A percentile compares a stretch with the other conserved stretches of the same genome.
Evolutionary conservation across 1,139 yeast genomes (phyloP).

Genomic region (Starmera stellimalicola): DNA sequence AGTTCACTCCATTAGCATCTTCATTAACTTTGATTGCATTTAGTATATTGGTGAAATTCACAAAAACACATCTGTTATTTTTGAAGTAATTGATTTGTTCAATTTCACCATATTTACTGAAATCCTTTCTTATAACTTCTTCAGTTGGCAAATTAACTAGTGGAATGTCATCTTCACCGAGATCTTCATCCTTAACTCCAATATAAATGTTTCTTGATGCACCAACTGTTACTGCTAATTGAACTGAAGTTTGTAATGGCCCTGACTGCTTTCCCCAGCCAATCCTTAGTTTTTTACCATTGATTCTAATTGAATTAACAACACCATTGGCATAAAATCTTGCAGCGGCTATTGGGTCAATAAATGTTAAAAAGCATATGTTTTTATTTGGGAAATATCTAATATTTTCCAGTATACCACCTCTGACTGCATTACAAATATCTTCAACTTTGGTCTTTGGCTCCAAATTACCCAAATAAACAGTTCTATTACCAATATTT

Average conservation of each 20-base stretch:
- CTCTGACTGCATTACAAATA: conserved; percentile 75
- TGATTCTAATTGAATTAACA: conserved; percentile 66
- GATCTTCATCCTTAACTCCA: conserved; percentile 41
- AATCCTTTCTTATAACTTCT: conserved; percentile 54
- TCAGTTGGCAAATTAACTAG: conserved; percentile 29
- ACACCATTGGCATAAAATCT: conserved; percentile 76
- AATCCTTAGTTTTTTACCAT: conserved; percentile 62
- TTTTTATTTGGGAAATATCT: conserved; percentile 71
- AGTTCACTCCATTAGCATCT: conserved; percentile 40
- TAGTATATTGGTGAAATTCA: conserved; percentile 67
- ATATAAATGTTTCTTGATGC: conserved; percentile 77
- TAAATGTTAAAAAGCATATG: conserved; percentile 71
- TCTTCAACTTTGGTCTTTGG: conserved; percentile 75
- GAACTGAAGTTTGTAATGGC: conserved; percentile 61
- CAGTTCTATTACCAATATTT: conserved; percentile 70
- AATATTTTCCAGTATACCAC: conserved; percentile 67
- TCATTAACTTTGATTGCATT: conserved; percentile 72
- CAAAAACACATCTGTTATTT: conserved; percentile 73
- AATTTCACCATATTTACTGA: conserved; percentile 64
- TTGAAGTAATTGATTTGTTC: conserved; percentile 72
- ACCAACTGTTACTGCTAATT: conserved; percentile 73
- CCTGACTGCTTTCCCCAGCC: conserved; percentile 89
- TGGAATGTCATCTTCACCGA: conserved; percentile 25
- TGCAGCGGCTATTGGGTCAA: conserved; percentile 75
- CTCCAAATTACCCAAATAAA: conserved; percentile 67